These are phyloP conservation scores for Kodamaea sp. DNA, from an alignment of 1,139 yeast genomes.

Conservation along the genomic window DNA sequence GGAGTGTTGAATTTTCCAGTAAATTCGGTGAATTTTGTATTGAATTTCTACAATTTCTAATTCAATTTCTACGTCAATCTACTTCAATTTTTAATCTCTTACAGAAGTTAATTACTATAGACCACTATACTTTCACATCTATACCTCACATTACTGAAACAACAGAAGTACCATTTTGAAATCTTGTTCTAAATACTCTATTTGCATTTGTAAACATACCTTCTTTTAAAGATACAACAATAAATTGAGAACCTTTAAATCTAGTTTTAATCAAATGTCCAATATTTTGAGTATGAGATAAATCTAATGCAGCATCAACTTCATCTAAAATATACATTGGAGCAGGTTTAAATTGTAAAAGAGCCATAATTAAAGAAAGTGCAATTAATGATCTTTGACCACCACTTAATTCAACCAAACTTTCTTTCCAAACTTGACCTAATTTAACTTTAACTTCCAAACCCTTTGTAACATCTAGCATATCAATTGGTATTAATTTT, in stretches of 20 bases:
- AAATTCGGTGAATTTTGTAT: too few species aligned
- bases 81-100: too few species aligned
- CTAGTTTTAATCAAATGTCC: conserved; percentile 94
- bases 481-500: conserved; percentile 77
- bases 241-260: conserved; percentile 93
- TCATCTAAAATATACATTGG: conserved; percentile 97
- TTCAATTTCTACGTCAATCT: too few species aligned
- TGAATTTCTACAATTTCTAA: too few species aligned
- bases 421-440: conserved; percentile 94
- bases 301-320: conserved; percentile 96
- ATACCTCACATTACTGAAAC: conserved; percentile 57
- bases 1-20: too few species aligned
- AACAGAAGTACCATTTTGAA: conserved; percentile 95
- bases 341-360: conserved; percentile 92
- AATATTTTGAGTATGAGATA: conserved; percentile 95
- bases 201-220: conserved; percentile 99
- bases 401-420: conserved; percentile 91
- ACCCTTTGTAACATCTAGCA: conserved; percentile 83
- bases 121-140: too few species aligned
- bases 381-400: conserved; percentile 97
- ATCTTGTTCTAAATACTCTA: conserved; percentile 85
- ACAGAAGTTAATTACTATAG: neutral
- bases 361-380: conserved; percentile 81
- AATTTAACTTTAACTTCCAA: conserved; percentile 86
- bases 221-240: conserved; percentile 93